Base-by-base conservation (phyloP, 306 rosid genomes). In the Aeschynomene evenia region DNA sequence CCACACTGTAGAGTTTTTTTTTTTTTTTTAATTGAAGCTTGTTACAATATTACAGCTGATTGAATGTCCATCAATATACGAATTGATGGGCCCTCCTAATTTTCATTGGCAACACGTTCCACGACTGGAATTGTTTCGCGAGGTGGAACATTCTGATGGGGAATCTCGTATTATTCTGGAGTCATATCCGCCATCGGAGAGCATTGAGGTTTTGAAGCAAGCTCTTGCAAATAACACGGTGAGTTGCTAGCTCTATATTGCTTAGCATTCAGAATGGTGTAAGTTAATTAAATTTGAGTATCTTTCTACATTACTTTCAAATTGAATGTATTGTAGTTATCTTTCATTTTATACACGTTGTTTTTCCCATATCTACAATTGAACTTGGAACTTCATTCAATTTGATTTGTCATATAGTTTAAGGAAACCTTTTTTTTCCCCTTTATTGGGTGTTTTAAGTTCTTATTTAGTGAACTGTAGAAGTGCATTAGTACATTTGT, bases 51-150 rank as follows among this genome's bases (percentile, higher is more conserved):
- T 55, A 68, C 95, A 94, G 99, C 85, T 91, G 77, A 87, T 91
- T 72, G 99, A 91, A 69, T 94, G 99, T 36, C 99, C 99, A 29
- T 85, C 97, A n/a, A 13, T 94, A 2, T 94, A 94, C 11, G 99
- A 94, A 68, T 81, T 94, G 70, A 87, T 85, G 91, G 90, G 89
- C 9, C 55, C 82, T 68, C 77, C 88, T 14, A 79, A 80, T 77
- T 91, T 85, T 72, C 77, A 72, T 13, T 94, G 99, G 99, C 72
- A 87, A 74, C 81, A 85, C 51, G 31, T 48, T 70, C 99, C 99
- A 21, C 66, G 71, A 57, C 74, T 94, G 28, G 95, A 90, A 85
- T 70, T 94, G 72, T 94, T 96, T 96, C 90, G 89, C 72, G 82
- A 84, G 74, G 86, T 54, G 82, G 84, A 53, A 59, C 64, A 71